Base-by-base conservation (phyloP, 2,329 filamentous ascomycete genomes). In the Pyrenophora tritici-repentis region DNA sequence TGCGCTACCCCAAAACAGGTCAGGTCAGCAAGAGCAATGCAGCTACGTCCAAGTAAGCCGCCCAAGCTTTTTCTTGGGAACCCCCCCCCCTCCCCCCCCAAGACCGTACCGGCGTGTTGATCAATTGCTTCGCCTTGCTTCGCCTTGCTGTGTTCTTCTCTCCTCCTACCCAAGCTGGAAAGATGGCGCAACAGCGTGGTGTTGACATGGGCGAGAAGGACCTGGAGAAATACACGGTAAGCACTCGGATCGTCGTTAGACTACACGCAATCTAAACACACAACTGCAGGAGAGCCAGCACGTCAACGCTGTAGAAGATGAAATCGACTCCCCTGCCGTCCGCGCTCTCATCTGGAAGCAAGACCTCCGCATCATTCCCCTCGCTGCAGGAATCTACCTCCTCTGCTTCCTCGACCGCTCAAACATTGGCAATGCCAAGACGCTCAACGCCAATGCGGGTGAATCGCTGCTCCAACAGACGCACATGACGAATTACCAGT, bases 391-490 rank as follows among this genome's bases (percentile, higher is more conserved):
- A 44, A 86, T 89, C 42, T 90, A 87, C 68, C 78, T 89, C 38
- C 78, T 89, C 17, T 54, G 50, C 35, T 88, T 86, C 66, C 79
- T 89, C 18, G 86, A 89, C 70, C 78, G 84, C 36, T 81, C 83
- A 47, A 89, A 89, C 69, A 88, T 89, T n/a, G 58, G 56, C 9
- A 70, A 70, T 43, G 67, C 86, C 35, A 85, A 83, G 48, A 70
- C 88, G 20, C 77, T 89, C 55, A 88, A 89, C 65, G 74, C 79
- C 16, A 77, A 82, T 9, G 81, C 81, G 0, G 69, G 78, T 37
- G 76, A 89, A 67, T 85, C 88, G 72, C 79, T 90, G 58, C 79
- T 88, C 31, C 76, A 78, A 14, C 80, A 84, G 63, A 86, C 85
- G 1, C 59, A 78, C 56, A 87, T 88, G 81, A 83, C 81, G 1